Evolutionary conservation across 2,329 filamentous ascomycete species (phyloP).

Genomic region (Stagonosporopsis tanaceti): DNA sequence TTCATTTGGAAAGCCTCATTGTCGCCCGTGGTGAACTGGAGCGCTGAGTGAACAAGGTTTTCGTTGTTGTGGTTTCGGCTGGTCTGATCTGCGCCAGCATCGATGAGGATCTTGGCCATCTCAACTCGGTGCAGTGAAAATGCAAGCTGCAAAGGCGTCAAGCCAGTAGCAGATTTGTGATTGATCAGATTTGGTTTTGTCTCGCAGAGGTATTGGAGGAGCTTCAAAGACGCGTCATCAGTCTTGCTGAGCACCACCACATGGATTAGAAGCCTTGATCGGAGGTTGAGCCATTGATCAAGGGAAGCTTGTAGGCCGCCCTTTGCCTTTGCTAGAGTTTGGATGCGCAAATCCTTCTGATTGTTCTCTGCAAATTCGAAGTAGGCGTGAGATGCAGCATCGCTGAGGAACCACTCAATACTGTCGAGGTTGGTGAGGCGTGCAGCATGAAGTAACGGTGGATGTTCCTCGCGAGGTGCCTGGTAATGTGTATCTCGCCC

Average conservation of each 20-base stretch:
- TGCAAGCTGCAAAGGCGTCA: constrained; percentile 75
- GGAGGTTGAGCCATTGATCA: constrained; percentile 63
- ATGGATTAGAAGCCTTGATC: constrained; percentile 66
- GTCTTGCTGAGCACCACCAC: constrained; percentile 56
- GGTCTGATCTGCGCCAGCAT: constrained; percentile 74
- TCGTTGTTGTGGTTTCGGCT: constrained; percentile 66
- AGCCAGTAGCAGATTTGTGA: constrained; percentile 62
- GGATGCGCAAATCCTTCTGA: constrained; percentile 67
- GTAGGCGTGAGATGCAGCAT: constrained; percentile 73
- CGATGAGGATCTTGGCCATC: constrained; percentile 68
- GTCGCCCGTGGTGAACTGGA: constrained; percentile 28
- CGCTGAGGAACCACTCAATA: constrained; percentile 80
- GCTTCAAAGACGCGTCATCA: constrained; percentile 54
- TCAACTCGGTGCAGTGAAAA: constrained; percentile 64
- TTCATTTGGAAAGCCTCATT: constrained; percentile 45
- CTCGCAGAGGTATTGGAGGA: constrained; percentile 73
- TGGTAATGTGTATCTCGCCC: constrained; percentile 19
- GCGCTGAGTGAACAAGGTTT: constrained; percentile 72
- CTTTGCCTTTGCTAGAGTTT: constrained; percentile 65
- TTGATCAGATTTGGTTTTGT: constrained; percentile 69
- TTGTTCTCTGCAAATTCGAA: constrained; percentile 71
- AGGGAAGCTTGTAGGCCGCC: constrained; percentile 72
- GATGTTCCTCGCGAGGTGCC: constrained; percentile 33
- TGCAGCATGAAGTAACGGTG: constrained; percentile 70
- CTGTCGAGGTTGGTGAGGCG: constrained; percentile 66